Conservation (phyloP, 2,329 filamentous ascomycete genomes). For the Periconia sp. region DNA sequence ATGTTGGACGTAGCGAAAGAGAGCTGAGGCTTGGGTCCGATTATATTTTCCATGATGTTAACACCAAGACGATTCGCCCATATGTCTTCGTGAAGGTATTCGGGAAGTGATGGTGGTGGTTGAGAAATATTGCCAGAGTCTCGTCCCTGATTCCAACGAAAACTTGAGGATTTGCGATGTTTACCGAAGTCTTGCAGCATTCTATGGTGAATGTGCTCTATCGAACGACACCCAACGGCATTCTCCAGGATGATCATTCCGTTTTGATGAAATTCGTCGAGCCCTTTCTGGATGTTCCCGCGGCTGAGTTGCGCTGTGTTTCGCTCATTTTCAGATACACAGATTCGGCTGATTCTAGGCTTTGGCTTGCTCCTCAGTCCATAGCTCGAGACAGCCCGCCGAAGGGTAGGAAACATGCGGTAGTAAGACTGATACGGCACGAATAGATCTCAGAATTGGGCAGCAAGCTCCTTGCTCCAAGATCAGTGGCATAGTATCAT, state of each 20-base stretch:
- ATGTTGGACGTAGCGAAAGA: constrained; percentile 25
- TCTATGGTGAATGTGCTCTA: constrained; percentile 18
- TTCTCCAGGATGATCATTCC: constrained; percentile 25
- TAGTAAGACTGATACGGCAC: not conserved
- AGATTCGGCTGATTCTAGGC: constrained; percentile 4
- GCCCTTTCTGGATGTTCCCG: constrained; percentile 3
- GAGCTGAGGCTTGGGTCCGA: constrained; percentile 25
- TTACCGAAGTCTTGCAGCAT: constrained; percentile 16
- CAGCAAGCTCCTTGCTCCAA: constrained; percentile 1
- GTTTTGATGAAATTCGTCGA: constrained; percentile 20
- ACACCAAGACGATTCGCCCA: constrained; percentile 24
- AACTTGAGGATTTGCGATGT: constrained; percentile 8
- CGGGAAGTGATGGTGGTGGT: constrained; percentile 16
- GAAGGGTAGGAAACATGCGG: constrained; percentile 1
- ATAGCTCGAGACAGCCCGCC: not conserved
- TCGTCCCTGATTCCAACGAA: constrained; percentile 24
- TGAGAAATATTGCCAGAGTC: constrained; percentile 21
- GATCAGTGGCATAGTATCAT: not conserved
- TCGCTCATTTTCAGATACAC: constrained; percentile 6
- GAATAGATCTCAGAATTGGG: not conserved
- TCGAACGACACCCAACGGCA: constrained; percentile 14
- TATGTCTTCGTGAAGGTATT: constrained; percentile 20
- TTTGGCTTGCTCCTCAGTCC: constrained; percentile 3
- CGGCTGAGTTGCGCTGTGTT: constrained; percentile 3
- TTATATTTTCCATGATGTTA: constrained; percentile 19